A percentile compares a stretch with the other conserved stretches of the same genome.
These are phyloP conservation scores for Zizania latifolia DNA, from an alignment of 176 grass and related monocot genomes.

Conservation along the genomic window DNA sequence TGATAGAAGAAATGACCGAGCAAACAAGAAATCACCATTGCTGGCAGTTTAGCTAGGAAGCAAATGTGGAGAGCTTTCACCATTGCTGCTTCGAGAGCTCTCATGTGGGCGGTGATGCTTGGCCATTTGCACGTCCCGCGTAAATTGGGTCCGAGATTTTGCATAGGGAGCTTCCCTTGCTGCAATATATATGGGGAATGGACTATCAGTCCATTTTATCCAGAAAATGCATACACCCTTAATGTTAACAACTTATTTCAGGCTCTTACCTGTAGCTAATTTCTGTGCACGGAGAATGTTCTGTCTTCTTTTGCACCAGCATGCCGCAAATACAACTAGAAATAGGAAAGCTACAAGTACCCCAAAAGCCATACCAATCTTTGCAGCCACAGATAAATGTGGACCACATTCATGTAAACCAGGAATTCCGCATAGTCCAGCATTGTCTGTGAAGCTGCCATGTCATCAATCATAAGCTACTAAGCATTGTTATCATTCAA, in stretches of 20 bases:
- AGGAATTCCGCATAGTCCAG: constrained; percentile 86
- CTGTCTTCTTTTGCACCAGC: constrained; percentile 93
- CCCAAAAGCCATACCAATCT: constrained; percentile 77
- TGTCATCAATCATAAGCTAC: constrained; percentile 5
- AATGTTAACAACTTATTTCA: background rate
- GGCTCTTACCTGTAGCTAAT: constrained; percentile 60
- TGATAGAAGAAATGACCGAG: background rate
- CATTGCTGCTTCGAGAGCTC: constrained; percentile 32
- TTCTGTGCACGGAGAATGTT: constrained; percentile 82
- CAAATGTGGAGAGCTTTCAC: constrained; percentile 37
- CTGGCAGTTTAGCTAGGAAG: constrained; percentile 16
- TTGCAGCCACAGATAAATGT: constrained; percentile 81
- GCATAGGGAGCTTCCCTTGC: constrained; percentile 98
- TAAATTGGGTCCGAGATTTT: constrained; percentile 79
- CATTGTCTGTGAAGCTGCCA: constrained; percentile 82
- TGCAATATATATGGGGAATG: constrained; percentile 8
- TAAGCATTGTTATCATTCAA: background rate
- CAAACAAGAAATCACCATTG: background rate
- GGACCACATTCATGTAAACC: constrained; percentile 75
- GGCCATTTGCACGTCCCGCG: constrained; percentile 69
- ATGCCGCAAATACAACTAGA: constrained; percentile 61
- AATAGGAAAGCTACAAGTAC: constrained; percentile 56
- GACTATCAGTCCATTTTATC: background rate
- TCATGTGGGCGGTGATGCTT: constrained; percentile 70
- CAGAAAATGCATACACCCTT: background rate